Evolutionary conservation across 768 basidiomycete genomes (phyloP).

Genomic region (Favolaschia claudopus): DNA sequence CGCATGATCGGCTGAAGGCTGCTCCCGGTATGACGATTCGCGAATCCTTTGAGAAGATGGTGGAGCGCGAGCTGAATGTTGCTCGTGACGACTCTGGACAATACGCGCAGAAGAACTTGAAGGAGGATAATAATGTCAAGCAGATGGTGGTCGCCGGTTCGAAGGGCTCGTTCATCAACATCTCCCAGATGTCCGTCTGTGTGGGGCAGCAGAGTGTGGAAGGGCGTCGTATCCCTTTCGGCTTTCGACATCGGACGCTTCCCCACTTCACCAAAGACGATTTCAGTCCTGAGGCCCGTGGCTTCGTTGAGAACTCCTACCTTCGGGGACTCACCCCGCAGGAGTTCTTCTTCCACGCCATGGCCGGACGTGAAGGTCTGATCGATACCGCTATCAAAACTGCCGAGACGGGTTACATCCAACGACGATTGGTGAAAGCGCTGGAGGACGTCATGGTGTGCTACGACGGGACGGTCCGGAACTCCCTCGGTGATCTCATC

Average conservation of each 20-base stretch:
- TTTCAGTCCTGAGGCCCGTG: conserved; percentile 96
- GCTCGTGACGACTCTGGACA: conserved; percentile 97
- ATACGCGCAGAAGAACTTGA: conserved; percentile 95
- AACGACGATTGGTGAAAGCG: conserved; percentile 97
- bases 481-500: conserved; percentile 94
- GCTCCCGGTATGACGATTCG: conserved; percentile 99
- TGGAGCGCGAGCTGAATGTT: conserved; percentile 90
- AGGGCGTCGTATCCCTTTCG: conserved; percentile 97
- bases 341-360: conserved; percentile 99
- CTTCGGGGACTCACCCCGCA: conserved; percentile 95
- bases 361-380: conserved; percentile 98
- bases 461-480: conserved; percentile 97
- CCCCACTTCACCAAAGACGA: conserved; percentile 99
- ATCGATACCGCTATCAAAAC: conserved; percentile 99
- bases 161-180: conserved; percentile 99
- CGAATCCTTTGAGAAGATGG: conserved; percentile 95
- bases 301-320: conserved; percentile 99
- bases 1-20: conserved; percentile 86
- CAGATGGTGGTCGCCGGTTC: conserved; percentile 99
- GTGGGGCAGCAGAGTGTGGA: conserved; percentile 99
- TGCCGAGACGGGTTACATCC: conserved; percentile 99
- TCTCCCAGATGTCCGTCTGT: conserved; percentile 99
- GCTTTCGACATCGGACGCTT: conserved; percentile 94
- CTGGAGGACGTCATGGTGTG: conserved; percentile 97
- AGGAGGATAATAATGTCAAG: conserved; percentile 99